Evolutionary conservation across 2,329 filamentous ascomycete genomes (phyloP), one percentile per base, ranked within the genome.

Genomic region (Cladophialophora exuberans): DNA sequence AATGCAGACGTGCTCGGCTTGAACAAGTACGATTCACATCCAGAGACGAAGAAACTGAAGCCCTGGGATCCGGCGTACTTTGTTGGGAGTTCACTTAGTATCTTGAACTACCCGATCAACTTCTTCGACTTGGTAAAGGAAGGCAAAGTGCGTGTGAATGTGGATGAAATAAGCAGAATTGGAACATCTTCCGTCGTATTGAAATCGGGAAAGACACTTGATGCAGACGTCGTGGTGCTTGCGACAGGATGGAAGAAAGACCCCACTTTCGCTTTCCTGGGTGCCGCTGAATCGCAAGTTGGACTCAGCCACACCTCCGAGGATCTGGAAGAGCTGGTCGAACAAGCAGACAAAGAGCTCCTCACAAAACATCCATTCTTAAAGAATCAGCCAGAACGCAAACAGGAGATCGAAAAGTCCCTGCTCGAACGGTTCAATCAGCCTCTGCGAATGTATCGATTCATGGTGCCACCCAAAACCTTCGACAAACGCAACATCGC

Each of bases 81-180:
- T 76, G 77, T 80, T 4, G 83, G 79, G 1, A 78, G 75, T 9
- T 76, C 76, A 0, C 72, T 86, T 30, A 80, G 80, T 43, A 85
- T 87, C 26, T 72, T 84, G 52, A 87, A 86, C 64, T 87, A 83
- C 62, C 74, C 76, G 0, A 76, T 73, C 4, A 73, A 81, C 59
- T 78, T 87, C 63, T 81, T 84, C 64, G 77, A 82, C 4, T 69
- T 83, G 9, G 75, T 88, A 11, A 73, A 73, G 41, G 66, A 74
- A 6, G 80, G 80, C 3, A 74, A 72, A 15, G 78, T 87, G 26
- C 72, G 74, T 17, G 71, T 87, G 0, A 76, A 84, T 44, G 66
- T 83, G 6, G 55, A 49, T 20, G 55, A 57, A n/a, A 45, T 57
- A 20, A 28, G 30, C 4, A 18, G 33, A 1, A 28, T 56, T 20